These are phyloP conservation scores for Coemansia javaensis DNA, from an alignment of 192 early-diverging fungal species.

Conservation along the genomic window DNA sequence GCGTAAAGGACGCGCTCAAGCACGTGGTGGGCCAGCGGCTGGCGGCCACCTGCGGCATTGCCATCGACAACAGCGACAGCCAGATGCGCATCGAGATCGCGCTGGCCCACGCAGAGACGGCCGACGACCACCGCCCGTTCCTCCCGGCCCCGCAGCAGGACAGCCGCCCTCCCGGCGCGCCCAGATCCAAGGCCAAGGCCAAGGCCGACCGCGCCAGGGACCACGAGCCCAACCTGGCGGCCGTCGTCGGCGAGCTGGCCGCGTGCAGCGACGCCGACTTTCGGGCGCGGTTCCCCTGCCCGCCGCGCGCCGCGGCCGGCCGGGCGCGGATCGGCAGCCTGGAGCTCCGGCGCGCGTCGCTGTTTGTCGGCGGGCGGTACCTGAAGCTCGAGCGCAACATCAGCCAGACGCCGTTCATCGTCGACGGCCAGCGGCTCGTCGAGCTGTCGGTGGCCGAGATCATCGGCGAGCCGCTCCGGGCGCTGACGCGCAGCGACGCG, in stretches of 20 bases:
- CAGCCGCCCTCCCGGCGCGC: too few species aligned
- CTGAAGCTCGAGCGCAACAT: slow-evolving; percentile 68
- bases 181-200: too few species aligned
- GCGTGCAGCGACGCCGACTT: slow-evolving; percentile 18
- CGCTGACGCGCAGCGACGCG: slow-evolving; percentile 54
- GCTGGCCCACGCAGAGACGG: slow-evolving; percentile 19
- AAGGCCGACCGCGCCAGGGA: too few species aligned
- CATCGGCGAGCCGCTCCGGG: slow-evolving; percentile 57
- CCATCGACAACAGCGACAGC: slow-evolving; percentile 5
- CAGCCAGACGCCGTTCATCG: slow-evolving; percentile 81
- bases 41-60: not conserved
- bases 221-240: too few species aligned
- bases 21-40: slow-evolving; percentile 16
- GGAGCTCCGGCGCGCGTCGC: slow-evolving; percentile 49
- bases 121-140: slow-evolving; percentile 27
- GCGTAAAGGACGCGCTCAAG: slow-evolving; percentile 36
- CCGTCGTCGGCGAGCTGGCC: slow-evolving; percentile 9
- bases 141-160: slow-evolving; percentile 10
- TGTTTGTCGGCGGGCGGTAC: slow-evolving; percentile 68
- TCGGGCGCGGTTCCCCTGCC: slow-evolving; percentile 9
- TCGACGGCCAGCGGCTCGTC: slow-evolving; percentile 62
- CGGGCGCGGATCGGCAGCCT: slow-evolving; percentile 33
- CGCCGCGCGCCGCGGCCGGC: slow-evolving; percentile 19
- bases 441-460: slow-evolving; percentile 78
- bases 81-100: slow-evolving; percentile 30